These are phyloP conservation scores for Intubia oerlemansii DNA, from an alignment of 2,329 filamentous ascomycete genomes.

Conservation along the genomic window DNA sequence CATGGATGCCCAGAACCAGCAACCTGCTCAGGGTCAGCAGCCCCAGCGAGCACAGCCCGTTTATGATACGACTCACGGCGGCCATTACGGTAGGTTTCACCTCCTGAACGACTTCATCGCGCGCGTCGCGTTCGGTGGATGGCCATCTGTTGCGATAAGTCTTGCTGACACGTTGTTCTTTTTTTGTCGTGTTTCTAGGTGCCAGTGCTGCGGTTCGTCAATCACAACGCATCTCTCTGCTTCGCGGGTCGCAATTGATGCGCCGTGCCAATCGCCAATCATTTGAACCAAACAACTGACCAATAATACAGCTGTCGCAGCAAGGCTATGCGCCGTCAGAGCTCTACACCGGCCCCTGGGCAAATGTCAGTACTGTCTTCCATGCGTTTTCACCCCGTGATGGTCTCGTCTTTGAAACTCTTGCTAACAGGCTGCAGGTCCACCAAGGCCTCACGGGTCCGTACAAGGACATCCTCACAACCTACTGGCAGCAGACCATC, in stretches of 20 bases:
- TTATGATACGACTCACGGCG: constrained; percentile 55
- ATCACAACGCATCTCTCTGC: background rate
- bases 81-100: constrained; percentile 52
- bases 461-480: constrained; percentile 93
- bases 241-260: too few relatives aligned
- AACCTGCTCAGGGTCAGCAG: constrained; percentile 34
- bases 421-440: constrained; percentile 33
- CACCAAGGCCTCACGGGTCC: constrained; percentile 84
- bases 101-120: too few relatives aligned
- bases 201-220: constrained; percentile 44
- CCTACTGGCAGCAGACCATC: constrained; percentile 98
- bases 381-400: too few relatives aligned
- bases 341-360: constrained; percentile 85
- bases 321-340: constrained; percentile 83
- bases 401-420: background rate
- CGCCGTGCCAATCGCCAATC: too few relatives aligned
- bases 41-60: constrained; percentile 37
- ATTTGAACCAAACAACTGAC: too few relatives aligned
- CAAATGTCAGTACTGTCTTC: constrained; percentile 45
- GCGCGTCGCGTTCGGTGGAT: too few relatives aligned
- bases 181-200: constrained; percentile 11
- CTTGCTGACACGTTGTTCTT: too few relatives aligned
- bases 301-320: constrained; percentile 53
- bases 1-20: constrained; percentile 34
- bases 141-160: too few relatives aligned